phyloP scores from a whole-genome alignment of 1,284 basidiomycete species.

The Cryptococcus jaspeensis region DNA sequence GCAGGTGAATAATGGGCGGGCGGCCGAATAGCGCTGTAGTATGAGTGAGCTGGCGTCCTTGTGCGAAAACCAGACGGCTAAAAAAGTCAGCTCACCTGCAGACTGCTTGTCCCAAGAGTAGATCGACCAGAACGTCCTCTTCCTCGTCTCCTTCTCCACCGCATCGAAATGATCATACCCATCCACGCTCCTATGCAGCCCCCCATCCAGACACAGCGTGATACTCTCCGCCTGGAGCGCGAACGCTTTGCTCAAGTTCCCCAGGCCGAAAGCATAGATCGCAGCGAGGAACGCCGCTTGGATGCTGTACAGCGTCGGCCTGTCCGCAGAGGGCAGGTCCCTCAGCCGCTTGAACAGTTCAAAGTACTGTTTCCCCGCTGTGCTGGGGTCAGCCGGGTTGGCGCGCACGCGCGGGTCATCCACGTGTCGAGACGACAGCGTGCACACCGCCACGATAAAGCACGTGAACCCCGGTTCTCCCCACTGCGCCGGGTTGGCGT shows the following conservation, averaged over 20 bases:
- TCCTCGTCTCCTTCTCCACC: slow-evolving; percentile 81
- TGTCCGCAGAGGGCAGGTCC: slow-evolving; percentile 79
- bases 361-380: slow-evolving; percentile 86
- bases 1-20: slow-evolving; percentile 75
- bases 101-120: slow-evolving; percentile 89
- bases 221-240: slow-evolving; percentile 77
- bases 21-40: slow-evolving; percentile 80
- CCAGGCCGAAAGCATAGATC: slow-evolving; percentile 81
- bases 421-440: slow-evolving; percentile 81
- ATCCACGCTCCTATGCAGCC: slow-evolving; percentile 79
- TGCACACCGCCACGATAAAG: slow-evolving; percentile 84
- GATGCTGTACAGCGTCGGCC: slow-evolving; percentile 82
- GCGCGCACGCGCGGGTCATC: slow-evolving; percentile 82
- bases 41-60: slow-evolving; percentile 52
- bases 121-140: slow-evolving; percentile 89
- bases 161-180: slow-evolving; percentile 84
- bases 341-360: slow-evolving; percentile 78
- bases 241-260: slow-evolving; percentile 80
- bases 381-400: slow-evolving; percentile 72
- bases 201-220: slow-evolving; percentile 76
- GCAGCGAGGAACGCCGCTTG: slow-evolving; percentile 82
- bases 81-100: slow-evolving; percentile 24
- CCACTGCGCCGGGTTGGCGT: slow-evolving; percentile 87
- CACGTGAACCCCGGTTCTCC: slow-evolving; percentile 86
- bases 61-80: slow-evolving; percentile 44